Evolutionary conservation across 805 yeast genomes (phyloP), one percentile per base, ranked within the genome.

Genomic region (Naumovozyma dairenensis): DNA sequence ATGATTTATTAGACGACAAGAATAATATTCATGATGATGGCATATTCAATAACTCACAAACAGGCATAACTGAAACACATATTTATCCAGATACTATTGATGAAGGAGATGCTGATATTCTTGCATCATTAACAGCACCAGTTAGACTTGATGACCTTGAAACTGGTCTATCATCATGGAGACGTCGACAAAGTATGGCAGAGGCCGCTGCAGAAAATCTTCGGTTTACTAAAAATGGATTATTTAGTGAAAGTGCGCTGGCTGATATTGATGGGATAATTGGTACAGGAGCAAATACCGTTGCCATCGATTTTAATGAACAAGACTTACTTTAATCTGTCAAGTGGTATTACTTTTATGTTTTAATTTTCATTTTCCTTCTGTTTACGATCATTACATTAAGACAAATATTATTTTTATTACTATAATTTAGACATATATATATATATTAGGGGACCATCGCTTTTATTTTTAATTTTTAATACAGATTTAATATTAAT

Each of bases 161-260:
- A 4, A 57, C 56, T 31, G 48, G 45, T n/a, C 42, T 55, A 2
- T 36, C 53, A 1, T 48, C 55, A 25, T 57, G 62, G 51, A 55
- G 74, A 47, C 69, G 86, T 52, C 65, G 82, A 45, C 78, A 79
- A 31, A 76, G 83, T 37, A 68, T 74, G 34, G 80, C 67, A 2
- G 92, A 80, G 46, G 87, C 92, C 4, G 79, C 77, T 6, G 71
- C 75, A 7, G 89, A 81, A 51, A 87, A 87, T 8, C 62, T 75
- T 45, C 63, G 89, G 42, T 75, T 79, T 14, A 82, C 93, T 0
- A 80, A 73, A 47, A 72, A 74, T 41, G 93, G 93, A 4, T 59
- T 82, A 36, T 81, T 81, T 53, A 78, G 80, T 50, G 92, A 81
- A 53, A 73, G 72, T 38, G 77, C 84, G 3, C 55, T 82, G 47